Base-by-base conservation (phyloP, 2,329 filamentous ascomycete species). In the Exophiala phaeomuriformis region DNA sequence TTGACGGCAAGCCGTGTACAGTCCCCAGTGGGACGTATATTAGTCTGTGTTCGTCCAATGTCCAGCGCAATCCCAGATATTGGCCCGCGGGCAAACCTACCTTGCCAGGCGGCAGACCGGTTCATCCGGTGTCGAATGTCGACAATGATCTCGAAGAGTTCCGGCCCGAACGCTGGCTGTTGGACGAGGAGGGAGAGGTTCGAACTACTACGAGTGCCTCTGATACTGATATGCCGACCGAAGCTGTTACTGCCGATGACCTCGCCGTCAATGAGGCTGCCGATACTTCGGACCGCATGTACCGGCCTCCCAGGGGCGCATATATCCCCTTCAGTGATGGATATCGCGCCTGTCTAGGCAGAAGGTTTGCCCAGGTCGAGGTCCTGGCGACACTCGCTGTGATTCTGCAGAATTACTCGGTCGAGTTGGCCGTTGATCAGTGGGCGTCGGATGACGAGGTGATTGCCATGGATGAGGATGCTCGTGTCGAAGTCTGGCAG, bases 141-240 rank as follows among this genome's bases (percentile, higher is more conserved):
- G 65, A 68, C 32, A 67, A 79, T 47, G 85, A 90, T 61, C 69
- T 87, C 1, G 75, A 84, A 49, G 79, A 85, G 53, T 91, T 83
- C 68, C 73, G 81, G 45, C 86, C 87, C 0, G 83, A 88, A 67
- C 78, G 87, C 41, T 90, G 88, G 87, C 79, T 88, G 6, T 41
- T 62, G 27, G 66, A 72, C 48, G 57, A 62, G 5, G 52, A 58
- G 27, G 60, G 63, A 4, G 49, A 57, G 8, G 41, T 48, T 10
- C 43, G 58, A 36, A 47, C 43, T 19, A 50, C 49, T n/a, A 52
- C 46, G 1, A 48, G 48, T 2, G 37, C 43, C 27, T 37, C 47
- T 10, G 51, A 54, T 28, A 48, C 53, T 37, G 42, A 57, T 35
- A 10, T 61, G 57, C 57, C 57, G 2, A 52, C 51, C 30, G 59